Evolutionary conservation across 768 basidiomycete genomes (phyloP).

Genomic region (Tricholoma sp.): DNA sequence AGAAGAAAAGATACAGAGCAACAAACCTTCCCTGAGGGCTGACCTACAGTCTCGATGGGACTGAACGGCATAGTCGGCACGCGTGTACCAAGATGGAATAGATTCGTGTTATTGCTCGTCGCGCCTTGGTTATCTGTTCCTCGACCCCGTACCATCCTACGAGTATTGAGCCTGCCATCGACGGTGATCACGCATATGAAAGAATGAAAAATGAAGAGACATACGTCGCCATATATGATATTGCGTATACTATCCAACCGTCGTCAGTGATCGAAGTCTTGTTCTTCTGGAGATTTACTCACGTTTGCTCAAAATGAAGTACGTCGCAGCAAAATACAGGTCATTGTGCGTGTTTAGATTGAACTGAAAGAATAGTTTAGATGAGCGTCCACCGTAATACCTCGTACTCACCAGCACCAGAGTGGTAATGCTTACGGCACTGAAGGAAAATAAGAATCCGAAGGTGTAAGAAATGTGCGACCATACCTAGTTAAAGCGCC

Average conservation of each 20-base stretch:
- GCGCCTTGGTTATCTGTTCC: slow-evolving; percentile 46
- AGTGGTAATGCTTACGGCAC: slow-evolving; percentile 44
- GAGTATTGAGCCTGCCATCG: slow-evolving; percentile 50
- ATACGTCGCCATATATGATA: slow-evolving; percentile 61
- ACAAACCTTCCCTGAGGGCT: slow-evolving; percentile 28
- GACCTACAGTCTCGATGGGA: slow-evolving; percentile 27
- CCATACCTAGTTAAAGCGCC: slow-evolving; percentile 55
- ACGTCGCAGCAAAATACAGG: slow-evolving; percentile 55
- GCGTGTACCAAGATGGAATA: slow-evolving; percentile 46
- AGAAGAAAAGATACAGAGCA: neutral
- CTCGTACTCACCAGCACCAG: slow-evolving; percentile 45
- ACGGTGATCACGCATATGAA: neutral
- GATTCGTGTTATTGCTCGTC: slow-evolving; percentile 39
- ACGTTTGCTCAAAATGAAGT: slow-evolving; percentile 67
- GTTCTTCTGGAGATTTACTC: slow-evolving; percentile 17
- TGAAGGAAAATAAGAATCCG: slow-evolving; percentile 12
- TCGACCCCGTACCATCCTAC: slow-evolving; percentile 45
- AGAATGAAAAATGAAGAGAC: slow-evolving; percentile 13
- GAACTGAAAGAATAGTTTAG: slow-evolving; percentile 35
- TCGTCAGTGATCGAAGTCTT: neutral
- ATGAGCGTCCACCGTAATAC: neutral
- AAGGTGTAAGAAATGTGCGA: neutral
- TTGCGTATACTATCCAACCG: slow-evolving; percentile 47
- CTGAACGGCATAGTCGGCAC: slow-evolving; percentile 31
- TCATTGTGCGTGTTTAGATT: slow-evolving; percentile 48